Evolutionary conservation across 2,329 filamentous ascomycete species (phyloP), one percentile per base, ranked within the genome.

Genomic region (Fusarium protoensiforme): DNA sequence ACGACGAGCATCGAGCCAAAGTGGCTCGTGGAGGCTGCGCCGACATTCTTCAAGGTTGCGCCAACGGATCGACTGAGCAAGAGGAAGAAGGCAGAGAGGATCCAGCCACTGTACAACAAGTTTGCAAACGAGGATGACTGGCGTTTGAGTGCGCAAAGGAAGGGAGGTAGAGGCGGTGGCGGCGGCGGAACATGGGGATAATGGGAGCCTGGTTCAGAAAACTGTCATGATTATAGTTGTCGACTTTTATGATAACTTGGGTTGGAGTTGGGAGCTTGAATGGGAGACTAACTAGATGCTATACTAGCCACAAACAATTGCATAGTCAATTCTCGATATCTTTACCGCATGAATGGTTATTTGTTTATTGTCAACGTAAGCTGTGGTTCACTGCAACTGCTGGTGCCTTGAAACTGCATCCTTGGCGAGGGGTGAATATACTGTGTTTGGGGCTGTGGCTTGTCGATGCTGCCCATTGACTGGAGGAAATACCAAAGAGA

Each of bases 1-100:
- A 96, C 95, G 16, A 98, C 94, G 5, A 90, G 90, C 5, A 98
- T 99, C 78, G 96, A 99, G 84, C 96, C 96, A 10, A 98, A 97
- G 79, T 93, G 91, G 91, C 89, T 99, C 24, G 95, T 98, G 1
- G 95, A 98, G 78, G 96, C 95, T 14, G 96, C 97, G n/a, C 96
- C 97, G 11, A 98, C 95, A 0, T 99, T 98, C 86, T 99, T 98
- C 91, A 98, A 97, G 88, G 94, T 98, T 6, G 96, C 96, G 20
- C 92, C 94, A 1, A 96, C 93, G 38, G 94, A 98, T 80, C 88
- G 90, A 64, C 83, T 99, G 78, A 96, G 93, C 73, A 98, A 98
- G 88, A 87, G 96, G 79, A 96, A 97, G 89, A 93, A 94, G 87
- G 94, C 94, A 0, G 96, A 99, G 87, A 89, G 96, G 65, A 98